Percentiles rank a stretch among this genome's conserved stretches.
These are phyloP conservation scores for Colletotrichum musicola DNA, from an alignment of 2,329 filamentous ascomycete species.

Conservation along the genomic window DNA sequence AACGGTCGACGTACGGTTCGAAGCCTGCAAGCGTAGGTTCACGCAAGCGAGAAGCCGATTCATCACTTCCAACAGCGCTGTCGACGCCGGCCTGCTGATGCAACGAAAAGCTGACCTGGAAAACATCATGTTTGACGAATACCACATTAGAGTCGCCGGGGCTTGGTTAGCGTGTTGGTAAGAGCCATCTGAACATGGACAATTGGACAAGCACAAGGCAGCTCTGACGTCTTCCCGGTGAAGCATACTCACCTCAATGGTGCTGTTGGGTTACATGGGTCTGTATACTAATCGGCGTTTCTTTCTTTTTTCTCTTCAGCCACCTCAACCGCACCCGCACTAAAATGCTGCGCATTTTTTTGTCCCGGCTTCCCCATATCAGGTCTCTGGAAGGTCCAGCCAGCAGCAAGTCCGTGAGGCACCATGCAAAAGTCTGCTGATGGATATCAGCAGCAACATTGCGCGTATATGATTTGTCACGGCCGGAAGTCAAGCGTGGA, in stretches of 20 bases:
- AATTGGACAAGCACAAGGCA: constrained; percentile 2
- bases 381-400: not conserved
- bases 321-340: not conserved
- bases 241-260: not conserved
- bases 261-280: constrained; percentile 1
- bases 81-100: constrained; percentile 11
- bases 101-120: constrained; percentile 29
- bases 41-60: constrained; percentile 18
- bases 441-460: no score
- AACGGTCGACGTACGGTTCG: constrained; percentile 3
- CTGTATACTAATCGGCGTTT: not conserved
- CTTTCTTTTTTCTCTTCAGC: constrained; percentile 8
- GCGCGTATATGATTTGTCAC: no score
- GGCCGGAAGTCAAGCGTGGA: no score
- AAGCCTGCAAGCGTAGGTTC: constrained; percentile 20
- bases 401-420: no score
- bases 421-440: no score
- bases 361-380: not conserved
- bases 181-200: constrained; percentile 7
- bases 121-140: constrained; percentile 16
- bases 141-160: not conserved
- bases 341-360: not conserved
- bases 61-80: not conserved
- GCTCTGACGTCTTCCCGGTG: not conserved
- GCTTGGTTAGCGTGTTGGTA: constrained; percentile 11